These are phyloP conservation scores for Russula olivacea DNA, from an alignment of 768 basidiomycete species.

Conservation along the genomic window DNA sequence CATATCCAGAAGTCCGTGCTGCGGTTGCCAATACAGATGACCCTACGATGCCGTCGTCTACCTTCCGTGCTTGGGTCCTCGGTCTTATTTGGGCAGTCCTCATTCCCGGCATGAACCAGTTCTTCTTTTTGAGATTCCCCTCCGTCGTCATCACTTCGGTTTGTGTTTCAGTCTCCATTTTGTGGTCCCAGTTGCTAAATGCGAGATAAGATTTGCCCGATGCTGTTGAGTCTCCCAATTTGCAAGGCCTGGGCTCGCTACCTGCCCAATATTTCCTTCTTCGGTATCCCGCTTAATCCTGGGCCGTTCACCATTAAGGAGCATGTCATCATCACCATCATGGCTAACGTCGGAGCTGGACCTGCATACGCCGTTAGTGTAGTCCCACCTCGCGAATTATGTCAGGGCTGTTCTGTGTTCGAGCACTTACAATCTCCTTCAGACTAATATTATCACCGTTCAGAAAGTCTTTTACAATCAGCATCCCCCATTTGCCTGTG, in stretches of 20 bases:
- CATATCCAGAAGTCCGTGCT: constrained; percentile 49
- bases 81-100: constrained; percentile 47
- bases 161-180: not conserved
- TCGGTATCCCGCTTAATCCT: constrained; percentile 52
- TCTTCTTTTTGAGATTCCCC: constrained; percentile 69
- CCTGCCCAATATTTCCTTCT: constrained; percentile 47
- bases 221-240: constrained; percentile 61
- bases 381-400: not conserved
- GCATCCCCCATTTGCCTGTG: constrained; percentile 34
- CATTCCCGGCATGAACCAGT: constrained; percentile 71
- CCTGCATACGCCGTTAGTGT: constrained; percentile 33
- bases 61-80: constrained; percentile 37
- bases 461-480: constrained; percentile 44
- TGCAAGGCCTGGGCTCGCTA: constrained; percentile 53
- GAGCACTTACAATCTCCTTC: not conserved
- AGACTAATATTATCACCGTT: constrained; percentile 43
- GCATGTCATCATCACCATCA: constrained; percentile 49
- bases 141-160: constrained; percentile 32
- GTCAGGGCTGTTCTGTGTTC: not conserved
- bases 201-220: constrained; percentile 34
- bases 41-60: constrained; percentile 35
- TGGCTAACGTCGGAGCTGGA: constrained; percentile 35
- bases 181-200: constrained; percentile 1
- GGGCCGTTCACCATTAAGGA: constrained; percentile 75
- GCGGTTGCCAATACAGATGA: constrained; percentile 47